Evolutionary conservation across 179 eudicot species (phyloP).

Genomic region (Kewa caespitosa): DNA sequence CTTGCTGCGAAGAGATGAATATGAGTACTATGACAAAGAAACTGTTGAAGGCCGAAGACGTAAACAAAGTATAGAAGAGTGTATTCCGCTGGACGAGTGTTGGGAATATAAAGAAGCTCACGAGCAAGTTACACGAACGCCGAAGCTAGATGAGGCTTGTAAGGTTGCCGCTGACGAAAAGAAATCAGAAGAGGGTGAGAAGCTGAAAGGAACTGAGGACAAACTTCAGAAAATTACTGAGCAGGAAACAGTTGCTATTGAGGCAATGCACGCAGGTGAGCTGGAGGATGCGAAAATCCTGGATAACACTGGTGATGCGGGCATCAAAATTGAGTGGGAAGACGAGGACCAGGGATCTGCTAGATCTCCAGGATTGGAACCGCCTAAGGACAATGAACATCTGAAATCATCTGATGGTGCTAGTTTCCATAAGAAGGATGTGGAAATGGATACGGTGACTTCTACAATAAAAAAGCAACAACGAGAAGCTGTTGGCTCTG

Average conservation of each 20-base stretch:
- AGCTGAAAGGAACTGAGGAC: conserved; percentile 12
- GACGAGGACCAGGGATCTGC: conserved; percentile 15
- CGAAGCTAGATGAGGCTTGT: conserved; percentile 18
- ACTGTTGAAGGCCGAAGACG: conserved; percentile 11
- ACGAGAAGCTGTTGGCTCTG: conserved; percentile 22
- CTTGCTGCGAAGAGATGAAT: conserved; percentile 24
- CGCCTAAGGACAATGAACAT: conserved; percentile 21
- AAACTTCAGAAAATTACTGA: conserved; percentile 22
- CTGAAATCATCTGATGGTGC: conserved; percentile 29
- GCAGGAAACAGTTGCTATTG: conserved; percentile 10
- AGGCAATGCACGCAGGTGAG: conserved; percentile 16
- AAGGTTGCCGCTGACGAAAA: conserved; percentile 6
- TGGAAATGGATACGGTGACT: conserved; percentile 17
- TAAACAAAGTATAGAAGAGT: conserved; percentile 7
- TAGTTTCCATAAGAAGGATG: conserved; percentile 20
- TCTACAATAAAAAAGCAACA: conserved; percentile 20
- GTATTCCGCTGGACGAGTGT: conserved; percentile 20
- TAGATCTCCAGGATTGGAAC: conserved; percentile 19
- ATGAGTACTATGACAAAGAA: conserved; percentile 27
- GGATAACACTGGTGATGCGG: conserved; percentile 12
- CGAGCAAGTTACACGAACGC: conserved; percentile 21
- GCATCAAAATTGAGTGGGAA: conserved; percentile 16
- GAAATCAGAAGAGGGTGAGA: conserved; percentile 13
- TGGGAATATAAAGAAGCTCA: conserved; percentile 27
- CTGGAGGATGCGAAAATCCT: conserved; percentile 11